phyloP scores from a whole-genome alignment of 2,329 filamentous ascomycete species.

The Fusarium kyushuense region DNA sequence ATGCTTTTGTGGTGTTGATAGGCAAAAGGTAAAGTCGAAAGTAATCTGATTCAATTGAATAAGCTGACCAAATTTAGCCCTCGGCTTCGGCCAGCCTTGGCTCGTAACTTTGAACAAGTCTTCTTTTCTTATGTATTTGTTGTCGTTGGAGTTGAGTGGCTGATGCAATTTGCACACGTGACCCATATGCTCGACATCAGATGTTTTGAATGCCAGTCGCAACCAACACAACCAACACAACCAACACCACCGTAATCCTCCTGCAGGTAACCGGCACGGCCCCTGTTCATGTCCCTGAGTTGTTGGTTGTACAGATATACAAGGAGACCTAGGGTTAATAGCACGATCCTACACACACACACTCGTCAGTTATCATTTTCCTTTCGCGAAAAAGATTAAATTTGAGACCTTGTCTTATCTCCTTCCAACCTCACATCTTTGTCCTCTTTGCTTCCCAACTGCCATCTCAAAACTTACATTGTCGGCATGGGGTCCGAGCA shows the following conservation, averaged over 20 bases:
- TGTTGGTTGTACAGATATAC: constrained; percentile 7
- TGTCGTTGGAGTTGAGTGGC: no score
- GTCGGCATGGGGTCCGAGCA: neutral
- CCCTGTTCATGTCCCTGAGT: neutral
- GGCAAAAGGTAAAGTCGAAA: no score
- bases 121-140: no score
- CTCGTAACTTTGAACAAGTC: no score
- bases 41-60: no score
- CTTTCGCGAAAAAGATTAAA: neutral
- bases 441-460: neutral
- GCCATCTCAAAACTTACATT: neutral
- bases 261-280: neutral
- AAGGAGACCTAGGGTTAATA: neutral
- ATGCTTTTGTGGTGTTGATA: no score
- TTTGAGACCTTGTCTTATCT: neutral
- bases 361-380: neutral
- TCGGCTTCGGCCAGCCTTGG: no score
- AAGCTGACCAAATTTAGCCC: no score
- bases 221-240: no score
- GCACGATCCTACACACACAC: neutral
- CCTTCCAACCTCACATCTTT: neutral
- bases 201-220: constrained; percentile 9
- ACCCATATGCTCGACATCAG: constrained; percentile 2
- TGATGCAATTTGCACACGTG: no score
- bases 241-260: constrained; percentile 3